Base-by-base conservation (phyloP, 495 filamentous ascomycete genomes). In the Talaromyces ruber region DNA sequence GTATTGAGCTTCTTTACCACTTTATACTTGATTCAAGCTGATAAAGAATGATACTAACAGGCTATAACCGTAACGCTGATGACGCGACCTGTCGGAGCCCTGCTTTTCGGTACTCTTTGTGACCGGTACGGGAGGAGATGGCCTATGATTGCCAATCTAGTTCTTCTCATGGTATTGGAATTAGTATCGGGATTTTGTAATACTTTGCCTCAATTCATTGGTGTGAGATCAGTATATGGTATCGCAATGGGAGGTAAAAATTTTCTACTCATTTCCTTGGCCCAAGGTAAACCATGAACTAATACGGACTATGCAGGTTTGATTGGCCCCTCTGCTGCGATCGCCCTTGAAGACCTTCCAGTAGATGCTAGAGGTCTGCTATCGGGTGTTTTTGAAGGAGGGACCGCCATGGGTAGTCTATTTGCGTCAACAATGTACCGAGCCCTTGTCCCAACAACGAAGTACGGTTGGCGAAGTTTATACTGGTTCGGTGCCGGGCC, bases 101-200 rank as follows among this genome's bases (percentile, higher is more conserved):
- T 87, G 59, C 63, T 83, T 26, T 91, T 91, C 66, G 88, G 88
- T 25, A 75, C 90, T 43, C 86, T 84, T 2, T 74, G 85, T 1
- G 88, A 92, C 77, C 79, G 88, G 30, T 92, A 86, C 63, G 89
- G 89, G 28, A 76, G 88, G n/a, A 91, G 89, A 70, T 91, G 88
- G 87, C 88, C 88, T 4, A 90, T 91, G 66, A 76, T 91, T 22
- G 70, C 88, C 66, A 90, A 91, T 70, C 87, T 89, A 58, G 12
- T 88, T 11, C 72, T 91, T 34, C 90, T 92, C 67, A 89, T 91
- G 59, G 66, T 84, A 9, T 75, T 92, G 14, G 88, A 92, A 68
- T 71, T 91, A 25, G 85, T 76, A 29, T 90, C 89, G 24, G 88
- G 86, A 22, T 92, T 91, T 65, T 86, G 82, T 65, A 65, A 84